Percentiles rank a stretch among this genome's conserved stretches.
Conservation (phyloP, 192 early-diverging fungal genomes). For the Powellomyces hirtus region DNA sequence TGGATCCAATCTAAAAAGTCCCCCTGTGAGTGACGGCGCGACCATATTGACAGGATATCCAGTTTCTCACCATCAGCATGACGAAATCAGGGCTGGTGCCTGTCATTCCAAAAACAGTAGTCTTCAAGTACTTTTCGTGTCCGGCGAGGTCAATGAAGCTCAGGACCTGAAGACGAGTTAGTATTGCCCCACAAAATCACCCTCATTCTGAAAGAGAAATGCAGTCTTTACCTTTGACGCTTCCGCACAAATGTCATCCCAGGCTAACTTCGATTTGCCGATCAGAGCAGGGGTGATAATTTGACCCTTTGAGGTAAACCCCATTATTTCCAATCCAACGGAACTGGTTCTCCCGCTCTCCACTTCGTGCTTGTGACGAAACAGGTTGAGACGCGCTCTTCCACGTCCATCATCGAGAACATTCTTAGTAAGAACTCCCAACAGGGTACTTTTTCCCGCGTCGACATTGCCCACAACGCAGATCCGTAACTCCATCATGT, state of each 20-base stretch:
- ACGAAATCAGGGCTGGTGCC: slow-evolving; percentile 84
- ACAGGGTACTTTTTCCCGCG: slow-evolving; percentile 78
- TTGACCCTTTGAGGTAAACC: slow-evolving; percentile 68
- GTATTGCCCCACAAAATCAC: too few relatives aligned
- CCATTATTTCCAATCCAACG: slow-evolving; percentile 83
- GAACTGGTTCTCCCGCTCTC: slow-evolving; percentile 90
- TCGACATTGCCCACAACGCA: slow-evolving; percentile 90
- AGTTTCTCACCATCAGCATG: slow-evolving; percentile 70
- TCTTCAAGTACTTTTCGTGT: slow-evolving; percentile 83
- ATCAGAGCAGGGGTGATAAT: slow-evolving; percentile 62
- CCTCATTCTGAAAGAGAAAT: too few relatives aligned
- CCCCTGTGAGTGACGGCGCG: not conserved
- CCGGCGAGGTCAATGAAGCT: slow-evolving; percentile 90
- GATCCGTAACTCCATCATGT: slow-evolving; percentile 81
- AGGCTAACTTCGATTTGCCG: slow-evolving; percentile 60
- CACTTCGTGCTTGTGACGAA: slow-evolving; percentile 88
- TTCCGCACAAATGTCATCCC: slow-evolving; percentile 78
- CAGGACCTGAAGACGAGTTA: slow-evolving; percentile 50
- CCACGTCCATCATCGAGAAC: slow-evolving; percentile 91
- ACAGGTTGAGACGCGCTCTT: slow-evolving; percentile 83
- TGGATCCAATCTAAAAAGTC: slow-evolving; percentile 40
- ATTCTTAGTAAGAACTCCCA: slow-evolving; percentile 89
- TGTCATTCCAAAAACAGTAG: slow-evolving; percentile 89
- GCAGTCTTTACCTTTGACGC: slow-evolving; percentile 76
- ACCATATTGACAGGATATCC: not conserved